These are phyloP conservation scores for Chytriomyces confervae DNA, from an alignment of 192 early-diverging fungal genomes.

Conservation along the genomic window DNA sequence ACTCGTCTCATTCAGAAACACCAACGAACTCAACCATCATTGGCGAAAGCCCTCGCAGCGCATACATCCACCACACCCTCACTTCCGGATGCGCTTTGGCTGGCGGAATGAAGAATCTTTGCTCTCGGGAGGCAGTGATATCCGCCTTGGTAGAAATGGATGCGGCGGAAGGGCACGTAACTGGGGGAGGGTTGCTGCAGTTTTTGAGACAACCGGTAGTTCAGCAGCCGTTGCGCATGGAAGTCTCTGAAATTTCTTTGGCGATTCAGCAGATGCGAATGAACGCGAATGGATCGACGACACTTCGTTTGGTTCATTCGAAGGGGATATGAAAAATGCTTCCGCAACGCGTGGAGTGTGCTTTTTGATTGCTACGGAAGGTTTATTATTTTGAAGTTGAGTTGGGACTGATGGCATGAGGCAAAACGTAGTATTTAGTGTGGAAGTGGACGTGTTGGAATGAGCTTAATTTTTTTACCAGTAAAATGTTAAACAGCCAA, in stretches of 20 bases:
- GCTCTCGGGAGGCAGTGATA: constrained; percentile 3
- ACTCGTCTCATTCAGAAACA: background rate
- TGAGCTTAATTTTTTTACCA: too few species aligned
- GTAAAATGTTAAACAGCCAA: too few species aligned
- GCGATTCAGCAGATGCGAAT: background rate
- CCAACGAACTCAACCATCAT: background rate
- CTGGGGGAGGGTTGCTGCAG: background rate
- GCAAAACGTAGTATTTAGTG: too few species aligned
- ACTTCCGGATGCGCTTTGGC: constrained; percentile 8
- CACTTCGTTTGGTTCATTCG: background rate
- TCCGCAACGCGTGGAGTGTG: background rate
- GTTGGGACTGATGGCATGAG: too few species aligned
- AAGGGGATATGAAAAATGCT: background rate
- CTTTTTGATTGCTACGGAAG: too few species aligned
- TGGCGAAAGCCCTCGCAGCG: constrained; percentile 1
- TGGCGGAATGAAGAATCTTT: background rate
- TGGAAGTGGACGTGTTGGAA: too few species aligned
- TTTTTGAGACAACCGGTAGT: constrained; percentile 1
- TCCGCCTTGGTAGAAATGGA: background rate
- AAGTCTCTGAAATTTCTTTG: background rate
- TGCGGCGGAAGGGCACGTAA: background rate
- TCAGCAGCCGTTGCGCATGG: background rate
- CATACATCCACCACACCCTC: constrained; percentile 9
- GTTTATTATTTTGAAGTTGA: too few species aligned
- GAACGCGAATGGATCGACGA: background rate